A percentile compares a stretch with the other conserved stretches of the same genome.
Conservation (phyloP, 2,329 filamentous ascomycete species). For the Fusarium sp. region DNA sequence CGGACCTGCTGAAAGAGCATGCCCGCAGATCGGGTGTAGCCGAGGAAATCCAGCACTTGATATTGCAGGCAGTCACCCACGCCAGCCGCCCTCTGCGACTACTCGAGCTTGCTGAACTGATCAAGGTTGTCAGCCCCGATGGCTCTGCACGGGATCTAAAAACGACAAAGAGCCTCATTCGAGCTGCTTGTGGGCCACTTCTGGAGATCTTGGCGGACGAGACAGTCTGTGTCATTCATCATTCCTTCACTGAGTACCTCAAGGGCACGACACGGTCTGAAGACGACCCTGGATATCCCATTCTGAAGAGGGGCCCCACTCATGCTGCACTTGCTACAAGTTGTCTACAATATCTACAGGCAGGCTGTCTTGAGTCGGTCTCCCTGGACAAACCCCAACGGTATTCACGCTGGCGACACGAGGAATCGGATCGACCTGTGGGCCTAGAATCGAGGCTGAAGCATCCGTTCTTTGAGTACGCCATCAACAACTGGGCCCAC, state of each 20-base stretch:
- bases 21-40: constrained; percentile 7
- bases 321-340: constrained; percentile 15
- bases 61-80: constrained; percentile 25
- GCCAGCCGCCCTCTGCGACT: constrained; percentile 23
- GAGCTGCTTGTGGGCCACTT: constrained; percentile 12
- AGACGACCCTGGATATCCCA: neutral
- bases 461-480: constrained; percentile 47
- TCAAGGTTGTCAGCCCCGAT: neutral
- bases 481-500: constrained; percentile 45
- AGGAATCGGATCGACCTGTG: neutral
- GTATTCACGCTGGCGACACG: neutral
- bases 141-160: neutral
- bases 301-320: constrained; percentile 8
- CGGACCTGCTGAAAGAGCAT: constrained; percentile 16
- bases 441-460: constrained; percentile 9
- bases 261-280: constrained; percentile 1
- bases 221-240: constrained; percentile 29
- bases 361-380: constrained; percentile 1
- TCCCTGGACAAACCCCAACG: neutral
- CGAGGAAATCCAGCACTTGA: neutral
- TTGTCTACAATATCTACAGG: constrained; percentile 22
- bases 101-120: constrained; percentile 27
- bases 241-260: constrained; percentile 35
- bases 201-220: constrained; percentile 33
- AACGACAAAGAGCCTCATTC: constrained; percentile 12